Conservation (phyloP, 441 rosid species). For the Metrosideros polymorpha region DNA sequence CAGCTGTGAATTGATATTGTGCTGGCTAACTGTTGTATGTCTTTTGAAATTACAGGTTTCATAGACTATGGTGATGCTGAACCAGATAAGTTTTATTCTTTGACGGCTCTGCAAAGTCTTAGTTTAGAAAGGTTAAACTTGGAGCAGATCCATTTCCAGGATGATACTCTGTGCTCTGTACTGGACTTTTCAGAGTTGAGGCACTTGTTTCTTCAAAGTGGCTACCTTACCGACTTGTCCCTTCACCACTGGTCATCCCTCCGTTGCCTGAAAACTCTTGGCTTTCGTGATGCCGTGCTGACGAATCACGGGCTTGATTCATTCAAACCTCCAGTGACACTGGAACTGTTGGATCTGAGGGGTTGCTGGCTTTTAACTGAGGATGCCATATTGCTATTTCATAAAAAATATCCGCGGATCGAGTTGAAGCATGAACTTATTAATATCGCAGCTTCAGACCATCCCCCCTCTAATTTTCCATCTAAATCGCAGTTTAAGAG, state of each 20-base stretch:
- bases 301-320: constrained; percentile 49
- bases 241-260: constrained; percentile 52
- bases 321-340: constrained; percentile 43
- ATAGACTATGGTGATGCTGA: constrained; percentile 24
- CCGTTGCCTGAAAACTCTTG: constrained; percentile 42
- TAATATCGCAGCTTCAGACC: constrained; percentile 13
- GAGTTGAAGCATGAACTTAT: constrained; percentile 51
- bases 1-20: not conserved
- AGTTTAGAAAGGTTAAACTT: constrained; percentile 53
- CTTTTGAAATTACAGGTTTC: constrained; percentile 40
- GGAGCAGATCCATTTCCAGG: constrained; percentile 57
- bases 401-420: constrained; percentile 38
- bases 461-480: constrained; percentile 6
- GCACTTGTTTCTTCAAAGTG: constrained; percentile 46
- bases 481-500: constrained; percentile 13
- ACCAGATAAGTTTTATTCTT: constrained; percentile 23
- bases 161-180: constrained; percentile 42
- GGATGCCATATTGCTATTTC: constrained; percentile 38
- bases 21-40: not conserved
- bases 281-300: constrained; percentile 62
- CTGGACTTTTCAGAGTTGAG: constrained; percentile 36
- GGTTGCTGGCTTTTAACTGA: constrained; percentile 88
- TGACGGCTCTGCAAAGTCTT: constrained; percentile 46
- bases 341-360: constrained; percentile 57
- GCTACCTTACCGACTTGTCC: constrained; percentile 58